Evolutionary conservation across 208 protist species (phyloP), one percentile per base, ranked within the genome.

Genomic region (Kentomonas sorsogonicus): DNA sequence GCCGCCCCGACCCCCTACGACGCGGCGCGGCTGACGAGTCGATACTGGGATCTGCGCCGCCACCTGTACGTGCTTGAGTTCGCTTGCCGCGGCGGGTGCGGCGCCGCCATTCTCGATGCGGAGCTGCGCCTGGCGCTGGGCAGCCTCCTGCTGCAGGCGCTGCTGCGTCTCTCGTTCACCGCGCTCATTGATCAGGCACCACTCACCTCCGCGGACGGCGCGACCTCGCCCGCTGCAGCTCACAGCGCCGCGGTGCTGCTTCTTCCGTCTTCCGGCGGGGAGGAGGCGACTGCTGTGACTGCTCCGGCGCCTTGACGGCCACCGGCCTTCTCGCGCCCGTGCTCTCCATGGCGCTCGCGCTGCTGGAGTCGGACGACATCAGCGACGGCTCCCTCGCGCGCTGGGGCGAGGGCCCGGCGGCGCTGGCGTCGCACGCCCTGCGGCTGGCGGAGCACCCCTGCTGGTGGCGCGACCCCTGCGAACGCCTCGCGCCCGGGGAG

Each of bases 281-380:
- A n/a, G 56, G 63, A 29, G 27, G 18, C 23, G 53, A 44, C 29
- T 38, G 41, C 51, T 63, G 63, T 43, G 36, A 31, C 30, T 25
- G 45, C 36, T 30, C 45, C n/a, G n/a, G n/a, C 7, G 27, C 30
- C 3, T 73, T 60, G 55, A 73, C 60, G 1, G 46, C 47, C 0
- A 56, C 47, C 26, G 66, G 60, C 1, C 66, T 73, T 1, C 59
- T 73, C 1, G 53, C 66, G 7, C 60, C 66, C 0, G 33, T 66
- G 16, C 60, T 66, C 22, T 54, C 58, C 15, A 45, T 66, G 16
- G 55, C 67, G 48, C 29, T 29, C 18, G 51, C 15, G 36, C 9
- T 67, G n/a, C 15, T 67, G 25, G 26, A 46, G 0, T 9, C 16
- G 4, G 13, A 46, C 47, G 23, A 43, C 29, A 50, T 10, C 9